Evolutionary conservation across 1,139 yeast genomes (phyloP), one percentile per base, ranked within the genome.

Genomic region (Tardiomyces digboiensis): DNA sequence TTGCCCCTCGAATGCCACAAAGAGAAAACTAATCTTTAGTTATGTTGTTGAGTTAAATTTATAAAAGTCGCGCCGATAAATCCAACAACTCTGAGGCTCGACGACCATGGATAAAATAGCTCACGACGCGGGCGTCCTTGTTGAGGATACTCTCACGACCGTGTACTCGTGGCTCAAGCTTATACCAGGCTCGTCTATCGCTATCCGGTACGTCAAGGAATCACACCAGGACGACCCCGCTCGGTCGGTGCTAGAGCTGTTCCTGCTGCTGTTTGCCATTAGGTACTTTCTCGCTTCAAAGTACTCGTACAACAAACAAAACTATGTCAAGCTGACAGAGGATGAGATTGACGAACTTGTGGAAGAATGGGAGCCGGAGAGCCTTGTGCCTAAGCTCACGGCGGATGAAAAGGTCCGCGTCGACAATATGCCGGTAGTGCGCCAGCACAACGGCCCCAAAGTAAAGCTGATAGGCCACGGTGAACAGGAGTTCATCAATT

Each of bases 181-280:
- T 29, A 49, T 86, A 21, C 98, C 98, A 1, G 97, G 97, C 37
- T 95, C 96, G 14, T 72, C 74, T 29, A 76, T 83, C 45, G 64
- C 87, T 18, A 69, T 85, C 42, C 72, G 89, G 47, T 91, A 91
- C 63, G 81, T 91, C 57, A 76, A 75, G 53, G 81, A 88, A n/a
- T 87, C 97, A 3, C 89, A 89, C 62, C 89, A 87, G 61, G 78
- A 91, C 65, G 99, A 91, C 63, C 99, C 99, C 1, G 74, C 87
- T 48, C 76, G 98, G 55, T 85, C 97, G 1, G 60, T 87, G 14
- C 73, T 91, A 49, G 99, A 91, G 65, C 66, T 85, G 43, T 72
- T 81, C 18, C 71, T 91, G 52, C 76, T 88, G 42, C 60, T 88
- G n/a, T 85, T 89, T 64, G 97, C 96, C 7, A 68, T 88, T 46